Evolutionary conservation across 306 rosid species (phyloP), one percentile per base, ranked within the genome.

Genomic region (Glycine tomentella): DNA sequence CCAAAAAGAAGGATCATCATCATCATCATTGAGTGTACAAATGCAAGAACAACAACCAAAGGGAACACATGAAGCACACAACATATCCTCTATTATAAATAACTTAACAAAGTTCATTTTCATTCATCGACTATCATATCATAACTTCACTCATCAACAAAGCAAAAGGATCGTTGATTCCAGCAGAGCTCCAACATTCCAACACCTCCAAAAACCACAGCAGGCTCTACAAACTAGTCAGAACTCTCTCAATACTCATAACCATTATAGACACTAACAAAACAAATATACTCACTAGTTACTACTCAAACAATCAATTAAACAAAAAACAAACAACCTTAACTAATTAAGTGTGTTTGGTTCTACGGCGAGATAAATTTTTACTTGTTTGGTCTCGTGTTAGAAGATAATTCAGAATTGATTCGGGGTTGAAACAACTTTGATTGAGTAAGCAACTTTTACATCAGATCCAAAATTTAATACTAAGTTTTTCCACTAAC

Each of bases 211-310:
- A 53, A 53, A 52, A n/a, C 14, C 9, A 72, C 6, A 75, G n/a
- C 46, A 59, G 46, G 25, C 34, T 68, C 50, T 48, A 73, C 13
- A 58, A 15, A 7, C 16, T 7, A 17, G 48, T 16, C 4, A 50
- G 68, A 80, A 57, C 69, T 83, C 73, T 13, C 40, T 36, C 40
- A 36, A 3, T 36, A 0, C 71, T 71, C 80, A 77, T 31, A 31
- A 62, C 10, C 63, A 16, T 20, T 70, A 49, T 70, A 25, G 33
- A 49, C 61, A 49, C 75, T 13, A 71, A 42, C 4, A 68, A 50
- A 71, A 50, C 17, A 42, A 40, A 68, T 16, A 14, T 4, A 44
- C 53, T 68, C 25, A 67, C 31, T 25, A 25, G 31, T 25, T 2
- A 25, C 48, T 65, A 65, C 49, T 36, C 6, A 65, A 65, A 3